Evolutionary conservation across 2,329 filamentous ascomycete species (phyloP), one percentile per base, ranked within the genome.

Genomic region (Phaeosphaeria sp.): DNA sequence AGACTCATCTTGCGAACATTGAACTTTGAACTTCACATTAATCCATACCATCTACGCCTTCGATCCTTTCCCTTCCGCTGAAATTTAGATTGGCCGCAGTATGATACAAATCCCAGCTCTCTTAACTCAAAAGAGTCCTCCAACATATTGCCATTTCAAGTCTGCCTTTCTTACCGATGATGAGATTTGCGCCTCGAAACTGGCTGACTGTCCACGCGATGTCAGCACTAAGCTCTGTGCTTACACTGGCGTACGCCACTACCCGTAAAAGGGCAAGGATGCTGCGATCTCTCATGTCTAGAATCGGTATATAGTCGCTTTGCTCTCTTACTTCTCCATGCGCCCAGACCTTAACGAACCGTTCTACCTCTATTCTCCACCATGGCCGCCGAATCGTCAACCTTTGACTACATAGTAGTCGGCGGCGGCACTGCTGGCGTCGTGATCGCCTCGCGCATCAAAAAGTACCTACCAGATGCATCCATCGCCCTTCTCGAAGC

Each of bases 381-480:
- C 25, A 30, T 36, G 30, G 11, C 30, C 11, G 11, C 30, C 11
- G 6, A 6, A 36, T n/a, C n/a, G n/a, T 39, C 36, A 8, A 36
- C 15, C 25, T 66, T 57, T 48, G 63, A 66, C 46, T 65, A 62
- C 36, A 60, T 72, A n/a, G 46, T 73, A 9, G 66, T 71, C 6
- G 70, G 70, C 2, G 70, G 69, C 20, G 70, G 70, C 5, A 71
- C 64, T 2, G 66, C 66, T 13, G 70, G 70, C 17, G 56, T 66
- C 7, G 55, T 57, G 4, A 61, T 71, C 8, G 70, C 66, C 17
- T 61, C 59, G 2, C 63, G 69, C 4, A 57, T 73, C 17, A 56
- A 43, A 33, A 44, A 63, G 39, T 59, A 61, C 25, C 45, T 59
- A n/a, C 54, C 53, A 0, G 21, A 22, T 17, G 36, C 49, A 9